Base-by-base conservation (phyloP, 2,329 filamentous ascomycete genomes). In the Drechmeria coniospora region DNA sequence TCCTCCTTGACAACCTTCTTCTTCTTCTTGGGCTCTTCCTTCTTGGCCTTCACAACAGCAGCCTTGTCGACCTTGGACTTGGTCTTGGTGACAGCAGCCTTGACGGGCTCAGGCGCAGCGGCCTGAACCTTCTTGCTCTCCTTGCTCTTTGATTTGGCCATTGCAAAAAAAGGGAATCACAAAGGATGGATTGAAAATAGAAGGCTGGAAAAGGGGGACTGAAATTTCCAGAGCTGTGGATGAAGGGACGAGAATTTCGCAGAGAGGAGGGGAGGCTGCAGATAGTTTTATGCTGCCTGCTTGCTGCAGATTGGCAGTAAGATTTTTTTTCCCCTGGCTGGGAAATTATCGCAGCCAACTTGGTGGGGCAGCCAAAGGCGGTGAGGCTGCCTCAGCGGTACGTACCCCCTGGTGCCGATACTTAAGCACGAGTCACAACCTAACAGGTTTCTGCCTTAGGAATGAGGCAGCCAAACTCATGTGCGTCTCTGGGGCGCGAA, bases 51-150 rank as follows among this genome's bases (percentile, higher is more conserved):
- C 18, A 42, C 41, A 29, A 57, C 50, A 32, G 65, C 58, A 34
- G 63, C 59, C 65, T 79, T 79, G 42, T 72, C 72, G 14, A 69
- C 63, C 64, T 79, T 79, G 43, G 70, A 65, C 61, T 78, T 78
- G 35, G 63, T 50, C 64, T 83, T 84, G 58, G 66, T 68, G 44
- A 80, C 63, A 39, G 68, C 68, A 40, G 63, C 73, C 63, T 80
- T 81, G 54, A 74, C 71, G 41, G 57, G 48, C 44, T 62, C 47
- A 35, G 58, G 49, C 46, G 65, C 61, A 44, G 57, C 52, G 40
- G 64, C 47, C 58, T 69, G 70, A 40, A 54, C 61, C 50, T 64
- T 50, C 51, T 58, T 68, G 51, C 61, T 48, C 32, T 53, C 49
- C 51, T 56, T 59, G 49, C 74, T 65, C 61, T 78, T 79, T 30